These are phyloP conservation scores for Violaceomyces palustris DNA, from an alignment of 1,284 basidiomycete species.

Conservation along the genomic window DNA sequence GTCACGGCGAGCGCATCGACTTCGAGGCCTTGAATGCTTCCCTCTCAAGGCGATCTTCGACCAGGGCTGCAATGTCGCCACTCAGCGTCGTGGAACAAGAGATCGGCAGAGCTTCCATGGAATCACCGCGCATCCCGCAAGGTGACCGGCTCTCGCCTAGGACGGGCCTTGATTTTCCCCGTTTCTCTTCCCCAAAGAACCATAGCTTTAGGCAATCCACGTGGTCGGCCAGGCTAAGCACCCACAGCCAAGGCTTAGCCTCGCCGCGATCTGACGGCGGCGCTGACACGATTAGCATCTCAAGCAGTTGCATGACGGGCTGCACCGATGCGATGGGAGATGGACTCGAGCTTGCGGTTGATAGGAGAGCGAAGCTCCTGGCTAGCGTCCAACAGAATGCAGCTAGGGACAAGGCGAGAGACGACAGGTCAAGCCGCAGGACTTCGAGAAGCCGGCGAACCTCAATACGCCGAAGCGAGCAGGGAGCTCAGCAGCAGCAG, in stretches of 20 bases:
- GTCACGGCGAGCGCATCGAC: background rate
- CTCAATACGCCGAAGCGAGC: too few species aligned
- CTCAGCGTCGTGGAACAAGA: background rate
- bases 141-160: too few species aligned
- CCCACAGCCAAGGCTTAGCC: background rate
- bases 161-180: too few species aligned
- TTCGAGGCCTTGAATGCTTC: background rate
- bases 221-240: too few species aligned
- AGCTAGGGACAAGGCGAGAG: constrained; percentile 15
- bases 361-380: constrained; percentile 22
- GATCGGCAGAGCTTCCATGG: too few species aligned
- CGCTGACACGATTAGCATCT: constrained; percentile 21
- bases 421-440: too few species aligned
- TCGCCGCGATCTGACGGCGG: background rate
- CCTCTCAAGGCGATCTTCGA: background rate
- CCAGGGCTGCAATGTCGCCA: background rate
- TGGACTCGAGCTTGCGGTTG: constrained; percentile 17
- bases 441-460: background rate
- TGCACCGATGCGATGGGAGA: constrained; percentile 27
- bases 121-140: too few species aligned
- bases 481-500: too few species aligned
- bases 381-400: constrained; percentile 28
- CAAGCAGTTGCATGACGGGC: constrained; percentile 33
- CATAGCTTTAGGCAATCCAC: too few species aligned
- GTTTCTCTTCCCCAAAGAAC: too few species aligned